Evolutionary conservation across 2,329 filamentous ascomycete species (phyloP).

Genomic region (Plectosphaerella cucumerina): DNA sequence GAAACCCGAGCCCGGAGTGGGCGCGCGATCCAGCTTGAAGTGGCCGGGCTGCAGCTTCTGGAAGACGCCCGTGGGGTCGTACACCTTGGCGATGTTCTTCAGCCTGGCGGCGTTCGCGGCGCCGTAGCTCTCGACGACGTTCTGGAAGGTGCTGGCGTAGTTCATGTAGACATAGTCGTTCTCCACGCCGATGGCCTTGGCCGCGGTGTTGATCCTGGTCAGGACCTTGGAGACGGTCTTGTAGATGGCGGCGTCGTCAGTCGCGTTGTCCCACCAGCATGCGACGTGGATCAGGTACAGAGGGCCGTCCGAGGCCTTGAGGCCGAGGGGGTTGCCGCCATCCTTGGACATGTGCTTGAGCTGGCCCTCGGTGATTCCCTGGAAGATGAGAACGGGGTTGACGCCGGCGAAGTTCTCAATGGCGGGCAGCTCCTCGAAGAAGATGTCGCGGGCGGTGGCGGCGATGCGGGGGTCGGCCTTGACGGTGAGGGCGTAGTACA

Average conservation of each 20-base stretch:
- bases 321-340: constrained; percentile 33
- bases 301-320: constrained; percentile 21
- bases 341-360: constrained; percentile 27
- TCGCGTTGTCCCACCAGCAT: constrained; percentile 15
- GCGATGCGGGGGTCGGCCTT: constrained; percentile 15
- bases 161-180: constrained; percentile 33
- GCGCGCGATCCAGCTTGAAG: constrained; percentile 20
- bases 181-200: constrained; percentile 7
- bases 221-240: constrained; percentile 12
- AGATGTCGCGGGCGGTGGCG: constrained; percentile 11
- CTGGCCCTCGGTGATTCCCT: constrained; percentile 35
- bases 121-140: constrained; percentile 33
- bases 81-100: constrained; percentile 20
- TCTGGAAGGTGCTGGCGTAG: constrained; percentile 34
- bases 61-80: constrained; percentile 28
- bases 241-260: constrained; percentile 15
- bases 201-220: constrained; percentile 10
- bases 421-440: constrained; percentile 4
- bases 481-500: constrained; percentile 15
- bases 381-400: constrained; percentile 25
- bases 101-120: constrained; percentile 23
- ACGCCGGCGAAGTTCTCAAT: constrained; percentile 15
- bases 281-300: constrained; percentile 15
- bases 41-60: constrained; percentile 25
- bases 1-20: constrained; percentile 5